These are phyloP conservation scores for Arctium lappa DNA, from an alignment of 129 eudicot genomes.

Conservation along the genomic window DNA sequence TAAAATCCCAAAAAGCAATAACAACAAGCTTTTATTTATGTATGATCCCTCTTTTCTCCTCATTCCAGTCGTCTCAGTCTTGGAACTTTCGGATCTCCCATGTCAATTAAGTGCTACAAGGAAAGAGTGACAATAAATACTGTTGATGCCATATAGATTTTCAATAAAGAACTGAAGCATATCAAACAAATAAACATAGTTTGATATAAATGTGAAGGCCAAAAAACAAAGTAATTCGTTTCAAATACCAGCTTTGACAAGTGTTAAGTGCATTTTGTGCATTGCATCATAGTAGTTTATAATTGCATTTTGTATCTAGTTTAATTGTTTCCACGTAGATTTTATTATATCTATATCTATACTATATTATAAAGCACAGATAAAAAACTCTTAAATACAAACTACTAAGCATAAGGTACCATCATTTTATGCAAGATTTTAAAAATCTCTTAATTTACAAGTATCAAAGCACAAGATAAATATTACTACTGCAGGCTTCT, in stretches of 20 bases:
- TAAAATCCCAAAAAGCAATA: not conserved
- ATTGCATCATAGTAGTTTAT: too few relatives aligned
- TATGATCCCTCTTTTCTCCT: constrained; percentile 91
- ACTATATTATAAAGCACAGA: too few relatives aligned
- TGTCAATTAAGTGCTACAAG: constrained; percentile 80
- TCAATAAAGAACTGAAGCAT: not conserved
- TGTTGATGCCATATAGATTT: not conserved
- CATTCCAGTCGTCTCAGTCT: constrained; percentile 77
- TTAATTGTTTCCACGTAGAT: too few relatives aligned
- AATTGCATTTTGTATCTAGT: too few relatives aligned
- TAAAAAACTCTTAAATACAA: too few relatives aligned
- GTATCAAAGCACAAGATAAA: too few relatives aligned
- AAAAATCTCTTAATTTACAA: too few relatives aligned
- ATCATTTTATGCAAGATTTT: too few relatives aligned
- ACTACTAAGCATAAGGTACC: too few relatives aligned
- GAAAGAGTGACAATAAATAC: constrained; percentile 19
- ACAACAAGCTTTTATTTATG: constrained; percentile 74
- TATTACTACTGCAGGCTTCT: too few relatives aligned
- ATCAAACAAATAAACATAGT: constrained; percentile 4
- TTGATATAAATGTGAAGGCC: not conserved
- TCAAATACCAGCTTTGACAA: constrained; percentile 71
- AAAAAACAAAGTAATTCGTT: not conserved
- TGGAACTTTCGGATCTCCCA: constrained; percentile 88
- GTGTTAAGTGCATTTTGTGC: not conserved
- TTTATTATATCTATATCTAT: too few relatives aligned